Evolutionary conservation across 805 yeast genomes (phyloP), one percentile per base, ranked within the genome.

Genomic region (Saturnispora sanitii): DNA sequence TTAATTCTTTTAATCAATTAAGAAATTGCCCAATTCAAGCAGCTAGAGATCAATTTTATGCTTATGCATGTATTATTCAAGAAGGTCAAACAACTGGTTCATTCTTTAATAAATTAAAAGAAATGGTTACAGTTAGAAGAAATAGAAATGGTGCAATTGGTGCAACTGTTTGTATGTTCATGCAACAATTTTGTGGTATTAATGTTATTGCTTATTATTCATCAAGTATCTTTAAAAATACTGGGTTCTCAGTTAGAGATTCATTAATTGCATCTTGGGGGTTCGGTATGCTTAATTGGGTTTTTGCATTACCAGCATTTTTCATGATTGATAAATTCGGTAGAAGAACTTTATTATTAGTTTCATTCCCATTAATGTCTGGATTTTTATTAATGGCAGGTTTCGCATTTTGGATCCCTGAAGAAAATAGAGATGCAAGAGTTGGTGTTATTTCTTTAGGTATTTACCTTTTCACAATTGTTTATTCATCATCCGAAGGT

Each of bases 401-500:
- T 33, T 60, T 61, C 37, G 51, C 58, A 29, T 65, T 94, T 27
- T 66, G 65, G 49, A 51, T 53, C 25, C 49, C 51, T 28, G 58
- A 57, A 37, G 58, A 54, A 18, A 38, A 49, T 13, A 51, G 54
- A 45, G 38, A 35, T 3, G 45, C 49, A 16, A 57, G 62, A 25
- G 61, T 55, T 44, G 48, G 48, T 38, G 64, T 61, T 23, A 56
- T 60, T 58, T 50, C 61, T 45, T 41, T 63, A 11, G 68, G 74
- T 53, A 64, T 72, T 42, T 74, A 78, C 55, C 56, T 70, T 30
- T 83, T 79, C 56, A 79, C 84, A 48, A 77, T 79, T 41, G 78
- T 79, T 56, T 81, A 81, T 64, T 92, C 90, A 4, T 69, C 83
- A 3, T 73, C 90, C 17, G 83, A 92, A 88, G 90, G 90, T 56